A percentile compares a stretch with the other conserved stretches of the same genome.
These are phyloP conservation scores for Rhizopogon salebrosus DNA, from an alignment of 768 basidiomycete genomes.

Conservation along the genomic window DNA sequence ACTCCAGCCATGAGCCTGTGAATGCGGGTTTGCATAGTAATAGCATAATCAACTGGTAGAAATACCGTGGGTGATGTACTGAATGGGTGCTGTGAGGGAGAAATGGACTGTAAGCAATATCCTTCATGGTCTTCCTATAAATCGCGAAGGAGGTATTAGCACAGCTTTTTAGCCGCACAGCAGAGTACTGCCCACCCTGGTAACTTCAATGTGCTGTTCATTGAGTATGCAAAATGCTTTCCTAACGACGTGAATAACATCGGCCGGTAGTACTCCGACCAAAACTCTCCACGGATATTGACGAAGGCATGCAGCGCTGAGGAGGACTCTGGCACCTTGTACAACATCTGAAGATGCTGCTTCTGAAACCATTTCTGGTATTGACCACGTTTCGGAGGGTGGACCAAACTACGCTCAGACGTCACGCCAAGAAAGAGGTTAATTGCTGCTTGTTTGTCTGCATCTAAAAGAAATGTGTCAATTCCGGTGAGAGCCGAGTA, in stretches of 20 bases:
- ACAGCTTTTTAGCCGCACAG: neutral
- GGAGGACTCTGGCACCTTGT: slow-evolving; percentile 60
- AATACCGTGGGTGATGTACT: slow-evolving; percentile 32
- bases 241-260: slow-evolving; percentile 77
- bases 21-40: neutral
- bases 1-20: slow-evolving; percentile 73
- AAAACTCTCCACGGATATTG: slow-evolving; percentile 63
- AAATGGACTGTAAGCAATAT: slow-evolving; percentile 73
- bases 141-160: neutral
- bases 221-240: slow-evolving; percentile 89
- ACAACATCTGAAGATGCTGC: slow-evolving; percentile 65
- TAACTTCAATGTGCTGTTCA: slow-evolving; percentile 82
- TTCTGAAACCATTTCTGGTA: slow-evolving; percentile 85
- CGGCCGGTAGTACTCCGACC: slow-evolving; percentile 88
- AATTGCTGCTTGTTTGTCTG: slow-evolving; percentile 95
- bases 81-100: slow-evolving; percentile 45
- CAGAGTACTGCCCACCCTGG: slow-evolving; percentile 53
- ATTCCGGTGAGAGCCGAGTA: neutral
- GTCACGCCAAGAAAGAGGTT: slow-evolving; percentile 91
- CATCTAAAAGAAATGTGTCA: slow-evolving; percentile 47
- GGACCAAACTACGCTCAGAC: slow-evolving; percentile 38
- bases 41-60: slow-evolving; percentile 18
- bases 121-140: slow-evolving; percentile 61
- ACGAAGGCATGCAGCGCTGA: slow-evolving; percentile 57
- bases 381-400: slow-evolving; percentile 53